These are phyloP conservation scores for Trichaptum fuscoviolaceum DNA, from an alignment of 768 basidiomycete species.

Conservation along the genomic window DNA sequence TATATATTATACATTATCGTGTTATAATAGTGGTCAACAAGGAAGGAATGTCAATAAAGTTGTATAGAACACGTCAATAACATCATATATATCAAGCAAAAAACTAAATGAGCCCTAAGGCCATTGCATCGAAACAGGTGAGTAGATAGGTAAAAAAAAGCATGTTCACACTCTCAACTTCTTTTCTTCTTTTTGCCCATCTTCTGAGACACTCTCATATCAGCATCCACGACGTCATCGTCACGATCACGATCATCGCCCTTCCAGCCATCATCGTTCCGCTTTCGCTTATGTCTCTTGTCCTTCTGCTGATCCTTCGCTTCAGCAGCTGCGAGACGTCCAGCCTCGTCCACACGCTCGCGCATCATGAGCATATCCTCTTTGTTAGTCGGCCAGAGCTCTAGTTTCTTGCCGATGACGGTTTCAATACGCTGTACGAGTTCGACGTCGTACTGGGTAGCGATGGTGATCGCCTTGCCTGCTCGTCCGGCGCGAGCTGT, in stretches of 20 bases:
- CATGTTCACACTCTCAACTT: not conserved
- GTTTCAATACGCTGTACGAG: slow-evolving; percentile 91
- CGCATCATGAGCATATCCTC: slow-evolving; percentile 84
- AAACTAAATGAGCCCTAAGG: not conserved
- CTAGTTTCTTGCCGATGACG: slow-evolving; percentile 90
- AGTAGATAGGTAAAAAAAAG: not conserved
- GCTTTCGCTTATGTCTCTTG: slow-evolving; percentile 41
- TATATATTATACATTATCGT: slow-evolving; percentile 1
- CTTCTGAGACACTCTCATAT: slow-evolving; percentile 67
- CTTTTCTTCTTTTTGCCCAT: slow-evolving; percentile 14
- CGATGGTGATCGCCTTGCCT: slow-evolving; percentile 95
- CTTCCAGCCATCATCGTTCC: slow-evolving; percentile 42
- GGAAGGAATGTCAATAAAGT: too few species aligned
- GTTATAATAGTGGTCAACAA: not conserved
- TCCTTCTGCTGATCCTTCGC: slow-evolving; percentile 69
- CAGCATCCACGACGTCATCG: slow-evolving; percentile 89
- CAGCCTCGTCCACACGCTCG: slow-evolving; percentile 88
- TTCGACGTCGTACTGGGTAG: slow-evolving; percentile 98
- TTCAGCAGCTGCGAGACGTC: slow-evolving; percentile 48
- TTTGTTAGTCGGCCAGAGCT: slow-evolving; percentile 77
- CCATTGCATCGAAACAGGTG: too few species aligned
- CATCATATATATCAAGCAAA: not conserved
- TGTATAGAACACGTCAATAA: too few species aligned
- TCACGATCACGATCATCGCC: slow-evolving; percentile 84
- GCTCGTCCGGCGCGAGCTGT: slow-evolving; percentile 97